Percentiles rank a stretch among this genome's conserved stretches.
Evolutionary conservation across 805 yeast species (phyloP).

Genomic region (Candida bentonensis): DNA sequence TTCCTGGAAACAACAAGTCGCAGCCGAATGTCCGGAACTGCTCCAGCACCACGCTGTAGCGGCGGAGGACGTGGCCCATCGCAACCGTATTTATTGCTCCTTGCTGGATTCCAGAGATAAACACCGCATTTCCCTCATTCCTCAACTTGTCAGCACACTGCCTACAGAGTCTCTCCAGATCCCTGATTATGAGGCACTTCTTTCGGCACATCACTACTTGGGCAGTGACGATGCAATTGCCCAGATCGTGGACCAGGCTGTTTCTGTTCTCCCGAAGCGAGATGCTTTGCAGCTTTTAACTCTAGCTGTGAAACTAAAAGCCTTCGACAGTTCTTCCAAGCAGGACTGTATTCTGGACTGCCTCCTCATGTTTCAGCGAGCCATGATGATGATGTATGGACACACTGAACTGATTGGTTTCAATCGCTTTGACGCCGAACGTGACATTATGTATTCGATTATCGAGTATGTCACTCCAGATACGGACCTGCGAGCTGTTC

Average conservation of each 20-base stretch:
- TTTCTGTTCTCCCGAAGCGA: not conserved
- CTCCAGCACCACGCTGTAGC: too few relatives aligned
- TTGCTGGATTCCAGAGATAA: not conserved
- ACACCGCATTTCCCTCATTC: not conserved
- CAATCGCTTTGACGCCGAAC: not conserved
- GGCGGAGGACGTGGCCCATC: too few relatives aligned
- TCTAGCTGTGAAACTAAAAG: too few relatives aligned
- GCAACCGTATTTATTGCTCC: not conserved
- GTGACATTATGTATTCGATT: not conserved
- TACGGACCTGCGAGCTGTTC: too few relatives aligned
- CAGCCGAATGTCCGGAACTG: too few relatives aligned
- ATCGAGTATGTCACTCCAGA: too few relatives aligned
- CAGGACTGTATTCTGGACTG: not conserved
- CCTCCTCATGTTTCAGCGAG: not conserved
- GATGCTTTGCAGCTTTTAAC: not conserved
- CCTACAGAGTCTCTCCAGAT: not conserved
- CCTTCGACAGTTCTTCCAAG: too few relatives aligned
- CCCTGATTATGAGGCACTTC: not conserved
- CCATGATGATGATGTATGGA: not conserved
- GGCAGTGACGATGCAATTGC: not conserved
- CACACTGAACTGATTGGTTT: not conserved
- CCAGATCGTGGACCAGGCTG: not conserved
- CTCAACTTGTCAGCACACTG: not conserved
- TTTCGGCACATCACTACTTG: not conserved
- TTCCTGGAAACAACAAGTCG: too few relatives aligned